Percentiles rank a stretch among this genome's conserved stretches.
Conservation (phyloP, 2,329 filamentous ascomycete species). For the Cytospora piceae region DNA sequence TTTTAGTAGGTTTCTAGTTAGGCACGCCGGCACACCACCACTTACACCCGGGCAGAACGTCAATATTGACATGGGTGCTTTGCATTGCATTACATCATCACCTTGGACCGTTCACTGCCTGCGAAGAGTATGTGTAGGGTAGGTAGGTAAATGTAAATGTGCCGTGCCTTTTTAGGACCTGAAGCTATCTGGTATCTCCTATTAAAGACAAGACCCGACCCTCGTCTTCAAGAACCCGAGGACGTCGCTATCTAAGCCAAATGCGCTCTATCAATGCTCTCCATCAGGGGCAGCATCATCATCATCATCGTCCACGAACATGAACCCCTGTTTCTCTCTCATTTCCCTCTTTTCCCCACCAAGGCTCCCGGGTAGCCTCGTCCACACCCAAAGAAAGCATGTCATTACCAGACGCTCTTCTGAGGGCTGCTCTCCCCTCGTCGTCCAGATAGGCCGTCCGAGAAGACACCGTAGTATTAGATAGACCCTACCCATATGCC, state of each 20-base stretch:
- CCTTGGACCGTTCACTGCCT: no score
- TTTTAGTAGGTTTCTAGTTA: no score
- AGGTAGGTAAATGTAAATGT: neutral
- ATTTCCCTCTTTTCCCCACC: neutral
- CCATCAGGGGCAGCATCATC: neutral
- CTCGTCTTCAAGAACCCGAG: neutral
- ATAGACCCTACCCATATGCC: slow-evolving; percentile 1
- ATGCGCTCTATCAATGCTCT: neutral
- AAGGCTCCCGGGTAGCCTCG: neutral
- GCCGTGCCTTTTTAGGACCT: neutral
- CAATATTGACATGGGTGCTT: no score
- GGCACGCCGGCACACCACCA: no score
- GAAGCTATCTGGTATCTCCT: slow-evolving; percentile 23
- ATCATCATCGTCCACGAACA: neutral
- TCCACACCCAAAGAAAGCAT: neutral
- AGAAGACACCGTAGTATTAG: neutral
- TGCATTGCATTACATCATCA: no score
- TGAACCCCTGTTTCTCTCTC: neutral
- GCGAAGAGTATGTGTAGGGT: neutral
- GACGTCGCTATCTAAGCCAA: neutral
- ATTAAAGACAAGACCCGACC: slow-evolving; percentile 3
- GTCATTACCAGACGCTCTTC: neutral
- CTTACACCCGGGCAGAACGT: no score
- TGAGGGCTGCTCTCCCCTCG: neutral
- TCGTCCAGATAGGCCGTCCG: neutral